Evolutionary conservation across 1,284 basidiomycete genomes (phyloP).

Genomic region (Malassezia globosa): DNA sequence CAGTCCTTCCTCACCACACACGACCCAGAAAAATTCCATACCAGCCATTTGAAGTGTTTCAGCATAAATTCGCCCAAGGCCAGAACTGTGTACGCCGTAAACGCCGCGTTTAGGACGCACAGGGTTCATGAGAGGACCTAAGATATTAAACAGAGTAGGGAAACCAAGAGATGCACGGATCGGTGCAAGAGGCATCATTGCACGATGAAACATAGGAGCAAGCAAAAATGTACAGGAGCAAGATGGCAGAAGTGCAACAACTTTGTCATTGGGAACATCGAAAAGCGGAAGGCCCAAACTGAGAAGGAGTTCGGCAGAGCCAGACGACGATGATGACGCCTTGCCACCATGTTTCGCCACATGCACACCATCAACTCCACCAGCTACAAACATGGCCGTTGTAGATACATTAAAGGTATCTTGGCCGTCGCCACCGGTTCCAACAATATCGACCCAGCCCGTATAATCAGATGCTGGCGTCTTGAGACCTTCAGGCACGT

Average conservation of each 20-base stretch:
- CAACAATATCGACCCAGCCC: constrained; percentile 50
- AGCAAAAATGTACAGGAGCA: constrained; percentile 81
- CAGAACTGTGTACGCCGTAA: constrained; percentile 73
- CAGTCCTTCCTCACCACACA: constrained; percentile 80
- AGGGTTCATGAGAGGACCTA: constrained; percentile 90
- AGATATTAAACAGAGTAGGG: constrained; percentile 91
- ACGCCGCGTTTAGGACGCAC: constrained; percentile 68
- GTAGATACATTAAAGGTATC: constrained; percentile 97
- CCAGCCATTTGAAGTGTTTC: constrained; percentile 56
- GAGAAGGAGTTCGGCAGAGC: constrained; percentile 83
- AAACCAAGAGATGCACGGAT: constrained; percentile 78
- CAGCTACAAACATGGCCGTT: constrained; percentile 83
- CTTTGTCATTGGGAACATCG: constrained; percentile 53
- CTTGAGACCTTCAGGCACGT: background rate
- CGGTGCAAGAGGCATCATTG: constrained; percentile 71
- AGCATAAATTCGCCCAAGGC: constrained; percentile 75
- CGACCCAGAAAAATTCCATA: constrained; percentile 74
- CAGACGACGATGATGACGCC: constrained; percentile 86
- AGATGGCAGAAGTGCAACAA: constrained; percentile 23
- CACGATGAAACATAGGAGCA: constrained; percentile 82
- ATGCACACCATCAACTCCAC: constrained; percentile 72
- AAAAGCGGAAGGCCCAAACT: constrained; percentile 71
- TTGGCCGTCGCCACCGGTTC: constrained; percentile 88
- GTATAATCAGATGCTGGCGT: constrained; percentile 15
- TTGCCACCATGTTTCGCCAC: constrained; percentile 93